These are phyloP conservation scores for Protea cynaroides DNA, from an alignment of 164 flowering plant genomes.

Conservation along the genomic window DNA sequence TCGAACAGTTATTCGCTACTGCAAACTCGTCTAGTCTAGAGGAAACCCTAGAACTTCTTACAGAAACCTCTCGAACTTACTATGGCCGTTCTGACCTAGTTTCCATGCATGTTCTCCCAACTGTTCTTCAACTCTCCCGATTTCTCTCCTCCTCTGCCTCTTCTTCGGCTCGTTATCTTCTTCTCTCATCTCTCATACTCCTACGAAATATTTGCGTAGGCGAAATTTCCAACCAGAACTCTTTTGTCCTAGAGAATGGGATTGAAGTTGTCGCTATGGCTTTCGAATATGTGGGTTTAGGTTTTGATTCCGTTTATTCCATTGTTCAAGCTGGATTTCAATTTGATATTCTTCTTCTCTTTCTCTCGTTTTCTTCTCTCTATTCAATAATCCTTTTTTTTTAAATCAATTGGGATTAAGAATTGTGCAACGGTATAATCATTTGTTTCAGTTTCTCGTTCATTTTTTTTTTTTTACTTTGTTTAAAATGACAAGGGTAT, in stretches of 20 bases:
- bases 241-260: conserved; percentile 45
- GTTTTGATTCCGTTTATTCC: conserved; percentile 26
- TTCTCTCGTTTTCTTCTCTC: too few species aligned
- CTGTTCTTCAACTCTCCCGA: conserved; percentile 36
- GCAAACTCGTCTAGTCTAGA: conserved; percentile 25
- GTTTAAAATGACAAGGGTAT: too few species aligned
- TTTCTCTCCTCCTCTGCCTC: conserved; percentile 15
- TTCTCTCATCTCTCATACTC: conserved; percentile 39
- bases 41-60: conserved; percentile 36
- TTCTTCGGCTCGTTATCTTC: conserved; percentile 20
- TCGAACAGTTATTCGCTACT: conserved; percentile 2
- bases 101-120: conserved; percentile 28
- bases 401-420: too few species aligned
- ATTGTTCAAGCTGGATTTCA: conserved; percentile 49
- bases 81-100: conserved; percentile 53
- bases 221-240: conserved; percentile 47
- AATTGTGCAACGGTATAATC: too few species aligned
- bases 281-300: conserved; percentile 17
- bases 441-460: too few species aligned
- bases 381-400: too few species aligned
- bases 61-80: conserved; percentile 31
- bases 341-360: too few species aligned
- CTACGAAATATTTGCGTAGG: conserved; percentile 89
- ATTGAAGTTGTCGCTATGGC: conserved; percentile 21
- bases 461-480: too few species aligned